Conservation (phyloP, 1,139 yeast species). For the Sugiyamaella neomexicana region DNA sequence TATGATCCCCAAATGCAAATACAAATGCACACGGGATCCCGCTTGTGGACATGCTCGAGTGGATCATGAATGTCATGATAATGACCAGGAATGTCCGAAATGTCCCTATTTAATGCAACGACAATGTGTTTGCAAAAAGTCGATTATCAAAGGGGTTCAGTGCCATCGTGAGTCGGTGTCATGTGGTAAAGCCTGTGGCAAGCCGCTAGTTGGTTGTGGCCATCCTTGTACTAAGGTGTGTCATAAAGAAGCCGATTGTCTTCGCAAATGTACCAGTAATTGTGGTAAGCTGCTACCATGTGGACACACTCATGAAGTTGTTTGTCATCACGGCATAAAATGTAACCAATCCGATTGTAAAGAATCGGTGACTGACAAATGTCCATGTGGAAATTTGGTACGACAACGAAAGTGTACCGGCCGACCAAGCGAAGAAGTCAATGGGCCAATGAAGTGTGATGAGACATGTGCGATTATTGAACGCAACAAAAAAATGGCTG, state of each 20-base stretch:
- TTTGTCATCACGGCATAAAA: slow-evolving; percentile 61
- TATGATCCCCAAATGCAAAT: slow-evolving; percentile 61
- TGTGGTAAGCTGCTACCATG: slow-evolving; percentile 67
- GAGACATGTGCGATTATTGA: slow-evolving; percentile 64
- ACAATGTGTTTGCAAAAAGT: slow-evolving; percentile 70
- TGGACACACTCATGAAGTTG: slow-evolving; percentile 61
- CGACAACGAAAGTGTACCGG: slow-evolving; percentile 33
- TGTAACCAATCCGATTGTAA: slow-evolving; percentile 48
- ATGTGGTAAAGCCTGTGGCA: slow-evolving; percentile 69
- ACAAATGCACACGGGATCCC: slow-evolving; percentile 62
- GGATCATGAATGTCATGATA: slow-evolving; percentile 74
- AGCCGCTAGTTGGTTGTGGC: slow-evolving; percentile 57
- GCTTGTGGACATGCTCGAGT: slow-evolving; percentile 77
- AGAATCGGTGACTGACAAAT: slow-evolving; percentile 52
- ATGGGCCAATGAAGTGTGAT: slow-evolving; percentile 55
- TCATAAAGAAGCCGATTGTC: slow-evolving; percentile 45
- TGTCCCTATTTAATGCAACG: slow-evolving; percentile 66
- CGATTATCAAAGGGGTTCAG: slow-evolving; percentile 59
- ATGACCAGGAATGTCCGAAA: slow-evolving; percentile 64
- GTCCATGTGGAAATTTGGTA: slow-evolving; percentile 63
- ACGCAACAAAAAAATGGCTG: slow-evolving; percentile 62
- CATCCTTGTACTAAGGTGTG: slow-evolving; percentile 69
- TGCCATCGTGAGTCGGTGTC: slow-evolving; percentile 66
- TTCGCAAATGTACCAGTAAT: slow-evolving; percentile 41
- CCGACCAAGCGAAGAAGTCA: slow-evolving; percentile 3